Base-by-base conservation (phyloP, 2,329 filamentous ascomycete species). In the Ophiobolus disseminans region DNA sequence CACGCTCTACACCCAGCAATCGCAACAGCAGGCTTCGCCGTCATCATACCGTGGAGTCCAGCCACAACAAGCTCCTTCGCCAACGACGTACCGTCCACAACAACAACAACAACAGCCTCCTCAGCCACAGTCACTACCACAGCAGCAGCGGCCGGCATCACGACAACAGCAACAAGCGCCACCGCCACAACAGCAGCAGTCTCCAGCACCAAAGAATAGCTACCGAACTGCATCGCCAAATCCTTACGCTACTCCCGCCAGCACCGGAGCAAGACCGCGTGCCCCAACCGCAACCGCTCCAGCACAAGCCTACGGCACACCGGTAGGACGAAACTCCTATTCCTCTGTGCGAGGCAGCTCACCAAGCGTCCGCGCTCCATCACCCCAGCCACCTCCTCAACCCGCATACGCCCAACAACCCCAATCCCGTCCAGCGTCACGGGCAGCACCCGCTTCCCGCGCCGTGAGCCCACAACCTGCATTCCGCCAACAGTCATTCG, bases 151-250 rank as follows among this genome's bases (percentile, higher is more conserved):
- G 54, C 77, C 76, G 43, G 45, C 19, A 5, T 54, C 50, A 30
- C 25, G 28, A 26, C 46, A 41, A 17, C 46, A 46, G 40, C 50
- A 50, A 20, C 41, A 45, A 14, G 26, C 39, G 17, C 34, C 4
- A 26, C 31, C 32, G 31, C 48, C 20, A 46, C 38, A 32, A 11
- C 50, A 22, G 26, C 51, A 47, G 25, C 48, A 41, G 20, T 22
- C 47, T 26, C 40, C 40, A 35, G 42, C 49, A 26, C 47, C 43
- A 10, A 47, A 38, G 45, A 50, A 31, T 31, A 50, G 46, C 28
- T 40, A 49, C 22, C 46, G 60, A 16, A 53, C 64, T 44, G 57
- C 57, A 22, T 88, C 86, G 3, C 87, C 87, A 0, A 89, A 87
- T 50, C 85, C 86, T 1, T 88, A 88, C 63, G 77, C 70, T 30